Conservation (phyloP, 2,329 filamentous ascomycete species). For the Xylaria sp. region DNA sequence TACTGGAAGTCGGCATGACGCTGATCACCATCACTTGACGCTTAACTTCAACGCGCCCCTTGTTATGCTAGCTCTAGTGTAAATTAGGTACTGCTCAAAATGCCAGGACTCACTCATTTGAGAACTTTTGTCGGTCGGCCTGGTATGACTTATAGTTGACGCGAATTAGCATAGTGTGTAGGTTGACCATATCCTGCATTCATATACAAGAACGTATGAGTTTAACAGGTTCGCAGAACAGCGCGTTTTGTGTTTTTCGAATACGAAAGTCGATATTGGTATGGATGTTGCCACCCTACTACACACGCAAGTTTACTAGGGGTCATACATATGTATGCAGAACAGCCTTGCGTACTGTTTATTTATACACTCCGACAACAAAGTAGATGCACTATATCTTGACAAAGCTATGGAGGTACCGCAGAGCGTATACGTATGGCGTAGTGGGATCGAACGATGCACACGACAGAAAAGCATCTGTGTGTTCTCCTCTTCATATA, state of each 20-base stretch:
- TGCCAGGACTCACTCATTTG: not conserved
- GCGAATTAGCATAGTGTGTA: not conserved
- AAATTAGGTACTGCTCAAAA: not conserved
- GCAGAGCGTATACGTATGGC: too few relatives aligned
- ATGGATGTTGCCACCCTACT: not conserved
- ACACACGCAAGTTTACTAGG: not conserved
- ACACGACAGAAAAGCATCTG: not conserved
- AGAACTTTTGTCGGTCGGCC: not conserved
- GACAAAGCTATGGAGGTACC: not conserved
- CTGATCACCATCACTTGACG: conserved; percentile 21
- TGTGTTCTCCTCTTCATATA: not conserved
- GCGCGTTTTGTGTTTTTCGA: not conserved
- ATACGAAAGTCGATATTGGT: conserved; percentile 1
- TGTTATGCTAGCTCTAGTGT: too few relatives aligned
- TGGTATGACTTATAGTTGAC: not conserved
- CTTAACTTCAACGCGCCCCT: not conserved
- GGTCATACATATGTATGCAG: not conserved
- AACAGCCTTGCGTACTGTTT: conserved; percentile 3
- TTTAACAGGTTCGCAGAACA: too few relatives aligned
- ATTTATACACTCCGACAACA: not conserved
- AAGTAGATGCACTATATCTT: not conserved
- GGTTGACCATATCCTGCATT: not conserved
- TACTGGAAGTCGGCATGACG: conserved; percentile 10
- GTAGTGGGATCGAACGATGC: not conserved
- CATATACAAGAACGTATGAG: not conserved